phyloP scores from a whole-genome alignment of 2,329 filamentous ascomycete species.

The Colletotrichum limetticola region DNA sequence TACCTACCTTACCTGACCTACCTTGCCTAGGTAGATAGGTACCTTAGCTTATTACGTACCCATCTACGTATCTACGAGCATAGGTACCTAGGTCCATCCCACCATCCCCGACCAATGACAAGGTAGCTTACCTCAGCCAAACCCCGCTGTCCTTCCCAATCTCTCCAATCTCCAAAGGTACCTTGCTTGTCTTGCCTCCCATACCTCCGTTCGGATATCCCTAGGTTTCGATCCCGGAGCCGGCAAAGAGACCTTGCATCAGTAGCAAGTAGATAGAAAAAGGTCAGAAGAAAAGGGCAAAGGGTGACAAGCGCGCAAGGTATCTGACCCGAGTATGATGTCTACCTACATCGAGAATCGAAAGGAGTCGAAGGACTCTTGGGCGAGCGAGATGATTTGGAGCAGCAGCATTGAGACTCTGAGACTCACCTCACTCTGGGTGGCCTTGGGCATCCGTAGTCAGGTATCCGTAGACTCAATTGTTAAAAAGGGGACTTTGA shows the following conservation, averaged over 20 bases:
- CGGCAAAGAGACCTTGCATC: neutral
- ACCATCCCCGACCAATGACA: neutral
- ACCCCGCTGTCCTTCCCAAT: neutral
- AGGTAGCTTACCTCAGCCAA: neutral
- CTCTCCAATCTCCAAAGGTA: neutral
- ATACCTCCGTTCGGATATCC: too few relatives aligned
- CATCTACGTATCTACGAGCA: neutral
- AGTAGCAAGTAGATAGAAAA: neutral
- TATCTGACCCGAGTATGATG: neutral
- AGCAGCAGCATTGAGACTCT: constrained; percentile 1
- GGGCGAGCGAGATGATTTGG: neutral
- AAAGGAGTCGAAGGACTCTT: neutral
- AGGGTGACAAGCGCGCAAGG: neutral
- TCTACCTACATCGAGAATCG: neutral
- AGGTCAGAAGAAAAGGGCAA: neutral
- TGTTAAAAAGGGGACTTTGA: constrained; percentile 10
- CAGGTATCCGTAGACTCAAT: neutral
- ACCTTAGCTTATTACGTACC: neutral
- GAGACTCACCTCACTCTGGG: neutral
- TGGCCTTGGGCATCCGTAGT: neutral
- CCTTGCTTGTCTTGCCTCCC: too few relatives aligned
- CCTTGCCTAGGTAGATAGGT: too few relatives aligned
- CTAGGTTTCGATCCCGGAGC: neutral
- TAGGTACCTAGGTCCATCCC: too few relatives aligned
- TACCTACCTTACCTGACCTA: too few relatives aligned